Conservation (phyloP, 2,329 filamentous ascomycete species). For the Curvularia sp. region DNA sequence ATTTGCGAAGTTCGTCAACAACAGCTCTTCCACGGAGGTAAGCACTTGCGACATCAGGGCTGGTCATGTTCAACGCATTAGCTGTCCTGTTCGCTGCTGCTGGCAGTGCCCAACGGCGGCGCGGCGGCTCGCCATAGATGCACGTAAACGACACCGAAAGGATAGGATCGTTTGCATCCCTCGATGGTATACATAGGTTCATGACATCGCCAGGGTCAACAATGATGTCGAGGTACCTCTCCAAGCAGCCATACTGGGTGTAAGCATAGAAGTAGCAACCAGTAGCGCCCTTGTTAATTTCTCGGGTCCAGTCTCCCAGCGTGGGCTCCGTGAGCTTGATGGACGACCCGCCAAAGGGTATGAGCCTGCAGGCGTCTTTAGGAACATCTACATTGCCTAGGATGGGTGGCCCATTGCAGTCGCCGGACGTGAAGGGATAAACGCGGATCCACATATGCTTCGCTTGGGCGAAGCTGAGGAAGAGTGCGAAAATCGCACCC, state of each 20-base stretch:
- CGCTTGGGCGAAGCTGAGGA: conserved; percentile 22
- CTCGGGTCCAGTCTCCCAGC: conserved; percentile 11
- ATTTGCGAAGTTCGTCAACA: too few relatives aligned
- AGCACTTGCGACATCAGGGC: too few relatives aligned
- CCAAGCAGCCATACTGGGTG: conserved; percentile 15
- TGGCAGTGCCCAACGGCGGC: not conserved
- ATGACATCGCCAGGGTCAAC: conserved; percentile 14
- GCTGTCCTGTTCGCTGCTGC: not conserved
- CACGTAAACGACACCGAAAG: not conserved
- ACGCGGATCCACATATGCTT: conserved; percentile 24
- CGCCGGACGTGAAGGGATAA: conserved; percentile 22
- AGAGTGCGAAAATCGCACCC: conserved; percentile 24
- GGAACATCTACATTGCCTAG: conserved; percentile 28
- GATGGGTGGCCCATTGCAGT: conserved; percentile 27
- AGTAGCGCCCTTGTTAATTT: conserved; percentile 19
- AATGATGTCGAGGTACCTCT: not conserved
- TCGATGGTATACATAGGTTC: conserved; percentile 13
- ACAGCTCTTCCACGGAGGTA: too few relatives aligned
- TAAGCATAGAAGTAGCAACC: conserved; percentile 27
- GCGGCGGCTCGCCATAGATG: not conserved
- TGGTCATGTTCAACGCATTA: not conserved
- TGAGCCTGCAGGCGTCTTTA: conserved; percentile 24
- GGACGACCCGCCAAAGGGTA: conserved; percentile 18
- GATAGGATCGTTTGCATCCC: not conserved
- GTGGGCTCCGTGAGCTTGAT: conserved; percentile 24